Conservation (phyloP, 139 green algal species). For the Chlorella sp. region DNA sequence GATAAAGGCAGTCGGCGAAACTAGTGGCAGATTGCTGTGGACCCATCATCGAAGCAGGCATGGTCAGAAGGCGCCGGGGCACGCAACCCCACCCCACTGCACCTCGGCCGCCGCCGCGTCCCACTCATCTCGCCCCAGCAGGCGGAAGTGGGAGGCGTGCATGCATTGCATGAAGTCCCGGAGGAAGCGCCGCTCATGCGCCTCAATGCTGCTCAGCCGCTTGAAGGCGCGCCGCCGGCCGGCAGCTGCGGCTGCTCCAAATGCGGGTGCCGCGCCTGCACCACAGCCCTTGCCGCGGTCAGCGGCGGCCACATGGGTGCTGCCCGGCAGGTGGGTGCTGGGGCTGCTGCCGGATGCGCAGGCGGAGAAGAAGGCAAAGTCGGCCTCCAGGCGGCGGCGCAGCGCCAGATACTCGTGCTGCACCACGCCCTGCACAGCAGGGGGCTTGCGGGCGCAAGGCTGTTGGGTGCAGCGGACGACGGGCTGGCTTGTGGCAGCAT, state of each 20-base stretch:
- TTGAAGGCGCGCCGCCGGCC: not conserved
- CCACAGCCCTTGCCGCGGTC: not conserved
- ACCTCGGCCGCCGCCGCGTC: not conserved
- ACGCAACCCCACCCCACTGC: too few species aligned
- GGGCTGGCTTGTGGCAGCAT: too few species aligned
- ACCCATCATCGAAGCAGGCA: too few species aligned
- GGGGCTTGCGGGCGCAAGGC: too few species aligned
- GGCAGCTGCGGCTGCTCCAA: not conserved
- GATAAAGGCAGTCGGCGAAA: too few species aligned
- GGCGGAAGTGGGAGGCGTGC: not conserved
- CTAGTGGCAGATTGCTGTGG: too few species aligned
- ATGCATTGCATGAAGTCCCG: not conserved
- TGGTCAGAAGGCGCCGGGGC: not conserved
- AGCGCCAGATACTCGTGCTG: not conserved
- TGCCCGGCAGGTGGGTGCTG: not conserved
- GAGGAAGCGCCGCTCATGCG: constrained; percentile 20
- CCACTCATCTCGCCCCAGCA: constrained; percentile 11
- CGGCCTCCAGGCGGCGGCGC: constrained; percentile 2
- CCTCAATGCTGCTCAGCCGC: not conserved
- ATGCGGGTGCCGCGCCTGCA: not conserved
- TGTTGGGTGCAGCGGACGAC: too few species aligned
- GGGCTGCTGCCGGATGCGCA: too few species aligned
- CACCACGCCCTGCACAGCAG: not conserved
- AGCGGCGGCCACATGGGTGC: not conserved
- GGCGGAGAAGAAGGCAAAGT: constrained; percentile 2